phyloP scores from a whole-genome alignment of 148 eudicot genomes.

The Rhododendron ovatum region DNA sequence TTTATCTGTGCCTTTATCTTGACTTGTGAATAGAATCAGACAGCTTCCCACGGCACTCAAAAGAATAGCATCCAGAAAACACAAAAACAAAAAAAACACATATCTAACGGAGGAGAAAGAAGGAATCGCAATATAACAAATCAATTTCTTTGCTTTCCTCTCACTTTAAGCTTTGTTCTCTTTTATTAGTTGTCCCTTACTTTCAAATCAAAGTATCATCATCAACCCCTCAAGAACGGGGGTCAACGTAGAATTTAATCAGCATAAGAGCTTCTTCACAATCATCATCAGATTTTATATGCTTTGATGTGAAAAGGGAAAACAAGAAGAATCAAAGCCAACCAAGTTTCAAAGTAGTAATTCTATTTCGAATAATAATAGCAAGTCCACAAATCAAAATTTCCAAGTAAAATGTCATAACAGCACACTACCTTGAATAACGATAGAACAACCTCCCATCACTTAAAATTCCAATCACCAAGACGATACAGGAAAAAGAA shows the following conservation, averaged over 20 bases:
- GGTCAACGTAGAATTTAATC: background rate
- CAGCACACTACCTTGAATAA: background rate
- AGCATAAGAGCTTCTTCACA: background rate
- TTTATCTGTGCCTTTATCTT: background rate
- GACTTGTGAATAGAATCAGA: background rate
- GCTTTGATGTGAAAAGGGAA: background rate
- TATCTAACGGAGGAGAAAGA: background rate
- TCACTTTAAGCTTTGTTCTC: background rate
- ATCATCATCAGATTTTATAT: background rate
- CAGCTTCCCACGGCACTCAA: background rate
- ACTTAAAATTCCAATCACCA: background rate
- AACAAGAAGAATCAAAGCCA: background rate
- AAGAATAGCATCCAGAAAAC: background rate
- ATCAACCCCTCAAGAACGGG: background rate
- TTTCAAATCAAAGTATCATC: background rate
- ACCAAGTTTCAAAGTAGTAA: background rate
- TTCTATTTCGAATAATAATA: background rate
- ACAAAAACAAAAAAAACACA: background rate
- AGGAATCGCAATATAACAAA: background rate
- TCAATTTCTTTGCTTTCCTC: background rate
- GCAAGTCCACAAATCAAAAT: conserved; percentile 1
- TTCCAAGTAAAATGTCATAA: background rate
- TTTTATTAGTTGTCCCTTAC: background rate
- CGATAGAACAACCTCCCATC: background rate
- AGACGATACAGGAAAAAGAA: background rate